phyloP scores from a whole-genome alignment of 768 basidiomycete species.

The Chiua virens region DNA sequence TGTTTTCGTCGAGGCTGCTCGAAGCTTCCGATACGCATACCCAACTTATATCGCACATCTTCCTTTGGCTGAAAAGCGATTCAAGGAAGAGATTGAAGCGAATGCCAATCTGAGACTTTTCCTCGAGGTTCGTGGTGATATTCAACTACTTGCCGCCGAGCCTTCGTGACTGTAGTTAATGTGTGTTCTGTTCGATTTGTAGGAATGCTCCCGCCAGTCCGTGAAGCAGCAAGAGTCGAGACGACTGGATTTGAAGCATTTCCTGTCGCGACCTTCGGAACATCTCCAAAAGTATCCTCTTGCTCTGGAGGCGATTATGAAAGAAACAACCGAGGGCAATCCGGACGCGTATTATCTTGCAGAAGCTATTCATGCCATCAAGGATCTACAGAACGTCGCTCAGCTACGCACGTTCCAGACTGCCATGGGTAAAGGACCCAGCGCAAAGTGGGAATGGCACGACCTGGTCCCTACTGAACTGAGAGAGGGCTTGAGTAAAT shows the following conservation, averaged over 20 bases:
- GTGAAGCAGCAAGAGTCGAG: constrained; percentile 54
- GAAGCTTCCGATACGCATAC: constrained; percentile 85
- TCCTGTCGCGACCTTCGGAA: constrained; percentile 60
- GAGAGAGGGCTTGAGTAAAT: constrained; percentile 59
- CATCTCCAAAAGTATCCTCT: constrained; percentile 73
- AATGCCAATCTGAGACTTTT: constrained; percentile 84
- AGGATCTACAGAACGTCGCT: constrained; percentile 75
- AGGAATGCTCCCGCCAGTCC: constrained; percentile 42
- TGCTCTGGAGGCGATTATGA: constrained; percentile 79
- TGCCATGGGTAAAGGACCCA: constrained; percentile 79
- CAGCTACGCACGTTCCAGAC: constrained; percentile 89
- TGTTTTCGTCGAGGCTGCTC: constrained; percentile 82
- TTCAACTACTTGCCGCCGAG: neutral
- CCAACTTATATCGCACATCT: constrained; percentile 83
- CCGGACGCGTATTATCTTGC: constrained; percentile 79
- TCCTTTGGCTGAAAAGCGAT: constrained; percentile 79
- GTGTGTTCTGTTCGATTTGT: neutral
- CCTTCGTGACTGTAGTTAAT: neutral
- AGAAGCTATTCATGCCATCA: constrained; percentile 85
- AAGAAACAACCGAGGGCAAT: constrained; percentile 79
- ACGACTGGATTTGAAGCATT: constrained; percentile 61
- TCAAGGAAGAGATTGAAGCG: constrained; percentile 82
- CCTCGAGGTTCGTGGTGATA: constrained; percentile 61
- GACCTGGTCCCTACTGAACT: constrained; percentile 76
- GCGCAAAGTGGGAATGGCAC: constrained; percentile 88